phyloP scores from a whole-genome alignment of 371 early-diverging fungal genomes.

The Apophysomyces sp. region DNA sequence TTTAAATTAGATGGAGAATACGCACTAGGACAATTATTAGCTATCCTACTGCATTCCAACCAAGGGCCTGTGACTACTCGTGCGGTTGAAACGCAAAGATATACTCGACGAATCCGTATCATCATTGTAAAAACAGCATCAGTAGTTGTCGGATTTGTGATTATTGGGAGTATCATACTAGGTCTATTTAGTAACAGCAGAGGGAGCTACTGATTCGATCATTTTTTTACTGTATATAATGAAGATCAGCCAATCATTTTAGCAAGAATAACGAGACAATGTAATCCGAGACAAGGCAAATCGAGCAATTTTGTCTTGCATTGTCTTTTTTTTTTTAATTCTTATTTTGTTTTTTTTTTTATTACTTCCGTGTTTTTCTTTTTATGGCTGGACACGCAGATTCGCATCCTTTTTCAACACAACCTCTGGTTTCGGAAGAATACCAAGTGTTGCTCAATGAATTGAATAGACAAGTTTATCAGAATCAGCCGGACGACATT shows the following conservation, averaged over 20 bases:
- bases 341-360: neutral
- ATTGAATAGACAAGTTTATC: conserved; percentile 17
- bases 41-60: conserved; percentile 17
- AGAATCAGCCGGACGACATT: conserved; percentile 65
- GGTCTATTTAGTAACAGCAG: conserved; percentile 15
- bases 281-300: conserved; percentile 5
- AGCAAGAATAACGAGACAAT: neutral
- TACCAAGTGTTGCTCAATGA: conserved; percentile 25
- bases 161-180: conserved; percentile 41
- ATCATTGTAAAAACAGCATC: conserved; percentile 31
- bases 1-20: conserved; percentile 77
- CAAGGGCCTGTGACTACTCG: conserved; percentile 22
- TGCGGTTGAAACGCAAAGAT: conserved; percentile 11
- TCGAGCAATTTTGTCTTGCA: conserved; percentile 1
- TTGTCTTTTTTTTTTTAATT: conserved; percentile 1
- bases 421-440: conserved; percentile 15
- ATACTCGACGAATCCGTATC: conserved; percentile 16
- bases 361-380: neutral
- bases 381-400: conserved; percentile 13
- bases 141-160: conserved; percentile 41
- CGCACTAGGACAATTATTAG: conserved; percentile 49
- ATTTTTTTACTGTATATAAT: neutral
- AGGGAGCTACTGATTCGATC: neutral
- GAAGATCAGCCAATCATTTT: neutral
- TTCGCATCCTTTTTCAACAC: conserved; percentile 14